phyloP scores from a whole-genome alignment of 805 yeast genomes.

The Ogataea kodamae region DNA sequence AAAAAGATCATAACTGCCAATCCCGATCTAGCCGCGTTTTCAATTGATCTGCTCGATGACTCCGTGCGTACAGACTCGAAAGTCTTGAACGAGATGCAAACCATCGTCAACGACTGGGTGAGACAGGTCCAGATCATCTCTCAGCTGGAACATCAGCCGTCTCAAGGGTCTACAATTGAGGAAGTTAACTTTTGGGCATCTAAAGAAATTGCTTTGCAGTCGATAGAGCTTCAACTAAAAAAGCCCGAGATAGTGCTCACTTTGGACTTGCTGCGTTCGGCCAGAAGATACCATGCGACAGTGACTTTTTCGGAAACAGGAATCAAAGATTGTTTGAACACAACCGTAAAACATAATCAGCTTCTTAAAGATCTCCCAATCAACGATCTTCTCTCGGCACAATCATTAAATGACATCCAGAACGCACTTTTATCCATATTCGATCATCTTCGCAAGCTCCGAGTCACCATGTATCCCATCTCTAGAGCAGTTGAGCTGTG shows the following conservation, averaged over 20 bases:
- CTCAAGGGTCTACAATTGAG: constrained; percentile 53
- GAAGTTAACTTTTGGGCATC: constrained; percentile 80
- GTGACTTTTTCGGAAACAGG: constrained; percentile 71
- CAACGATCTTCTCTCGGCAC: constrained; percentile 49
- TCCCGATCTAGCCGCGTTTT: constrained; percentile 5
- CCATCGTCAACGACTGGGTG: constrained; percentile 71
- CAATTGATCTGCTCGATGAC: constrained; percentile 19
- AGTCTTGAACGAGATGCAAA: constrained; percentile 67
- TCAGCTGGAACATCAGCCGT: constrained; percentile 46
- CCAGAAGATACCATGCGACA: constrained; percentile 78
- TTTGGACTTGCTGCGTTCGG: constrained; percentile 56
- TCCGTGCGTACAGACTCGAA: constrained; percentile 44
- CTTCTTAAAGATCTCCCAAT: constrained; percentile 71
- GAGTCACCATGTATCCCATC: constrained; percentile 60
- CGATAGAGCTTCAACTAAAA: constrained; percentile 56
- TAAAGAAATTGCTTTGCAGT: constrained; percentile 55
- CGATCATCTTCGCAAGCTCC: constrained; percentile 59
- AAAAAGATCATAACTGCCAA: constrained; percentile 34
- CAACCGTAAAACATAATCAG: constrained; percentile 54
- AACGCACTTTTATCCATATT: constrained; percentile 47
- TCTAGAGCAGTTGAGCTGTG: constrained; percentile 60
- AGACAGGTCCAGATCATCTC: constrained; percentile 57
- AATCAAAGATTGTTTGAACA: constrained; percentile 48
- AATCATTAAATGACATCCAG: constrained; percentile 42
- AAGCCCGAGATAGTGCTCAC: constrained; percentile 54